Evolutionary conservation across 495 filamentous ascomycete species (phyloP).

Genomic region (Penicillium samsonianum): DNA sequence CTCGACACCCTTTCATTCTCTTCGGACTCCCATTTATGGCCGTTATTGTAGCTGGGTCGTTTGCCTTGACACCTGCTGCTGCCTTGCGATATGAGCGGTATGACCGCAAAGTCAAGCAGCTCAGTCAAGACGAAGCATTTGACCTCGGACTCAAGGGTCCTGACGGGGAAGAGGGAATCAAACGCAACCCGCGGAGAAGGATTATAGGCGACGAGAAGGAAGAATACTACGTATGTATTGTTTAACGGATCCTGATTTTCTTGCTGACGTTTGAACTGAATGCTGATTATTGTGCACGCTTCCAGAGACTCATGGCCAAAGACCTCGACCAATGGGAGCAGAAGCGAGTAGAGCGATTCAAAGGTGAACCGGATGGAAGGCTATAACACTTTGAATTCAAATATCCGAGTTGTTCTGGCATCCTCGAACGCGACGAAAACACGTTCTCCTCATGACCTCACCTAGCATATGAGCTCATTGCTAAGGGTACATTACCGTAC

Average conservation of each 20-base stretch:
- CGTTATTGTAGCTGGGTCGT: slow-evolving; percentile 91
- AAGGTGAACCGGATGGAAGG: slow-evolving; percentile 86
- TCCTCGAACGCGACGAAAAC: neutral
- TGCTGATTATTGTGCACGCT: slow-evolving; percentile 15
- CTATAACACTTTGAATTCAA: slow-evolving; percentile 48
- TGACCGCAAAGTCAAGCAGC: slow-evolving; percentile 78
- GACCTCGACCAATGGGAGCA: slow-evolving; percentile 97
- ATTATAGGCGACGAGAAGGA: slow-evolving; percentile 67
- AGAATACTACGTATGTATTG: slow-evolving; percentile 82
- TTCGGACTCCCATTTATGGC: slow-evolving; percentile 95
- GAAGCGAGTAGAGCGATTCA: slow-evolving; percentile 81
- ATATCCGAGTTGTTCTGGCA: neutral
- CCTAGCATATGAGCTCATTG: slow-evolving; percentile 5
- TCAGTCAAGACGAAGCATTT: slow-evolving; percentile 74
- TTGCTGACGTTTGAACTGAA: slow-evolving; percentile 18
- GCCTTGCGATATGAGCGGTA: slow-evolving; percentile 91
- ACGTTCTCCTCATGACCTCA: neutral
- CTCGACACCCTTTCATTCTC: slow-evolving; percentile 81
- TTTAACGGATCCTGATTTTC: neutral
- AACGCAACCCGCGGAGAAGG: slow-evolving; percentile 47
- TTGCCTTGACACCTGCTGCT: slow-evolving; percentile 90
- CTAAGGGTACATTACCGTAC: neutral
- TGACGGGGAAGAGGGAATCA: slow-evolving; percentile 49
- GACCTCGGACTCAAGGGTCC: slow-evolving; percentile 67
- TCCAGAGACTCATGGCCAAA: slow-evolving; percentile 81